Evolutionary conservation across 2,329 filamentous ascomycete genomes (phyloP), one percentile per base, ranked within the genome.

Genomic region (Elsinoe fawcettii): DNA sequence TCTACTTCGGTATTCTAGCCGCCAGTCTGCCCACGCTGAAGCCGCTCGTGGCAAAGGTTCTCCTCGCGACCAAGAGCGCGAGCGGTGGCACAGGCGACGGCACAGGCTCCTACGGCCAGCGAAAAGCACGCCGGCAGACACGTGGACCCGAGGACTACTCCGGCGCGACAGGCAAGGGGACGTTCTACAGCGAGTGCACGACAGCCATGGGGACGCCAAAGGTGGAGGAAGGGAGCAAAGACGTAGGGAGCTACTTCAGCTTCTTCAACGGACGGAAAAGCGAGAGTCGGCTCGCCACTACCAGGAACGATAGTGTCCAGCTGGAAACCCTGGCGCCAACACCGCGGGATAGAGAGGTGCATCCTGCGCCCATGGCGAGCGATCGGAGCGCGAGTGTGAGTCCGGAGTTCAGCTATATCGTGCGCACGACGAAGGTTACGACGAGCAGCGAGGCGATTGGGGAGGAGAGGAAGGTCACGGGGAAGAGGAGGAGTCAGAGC

Each of bases 1-100:
- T 77, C 23, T 71, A 71, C 46, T 63, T 75, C 5, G 74, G 73
- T 2, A 74, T 76, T 44, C 65, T 75, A 1, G 74, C 74, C 1
- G 72, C 73, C 4, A 75, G 69, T 0, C 63, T 76, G 0, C 74
- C 74, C 0, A 71, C 75, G 12, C 67, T 78, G 30, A 69, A 73
- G 11, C 74, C 74, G 2, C 63, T 71, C 11, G 69, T 73, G 63
- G 65, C 67, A 58, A 68, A 65, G 61, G 60, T 67, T 18, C 67
- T 74, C 36, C 67, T 70, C 11, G 64, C 63, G 14, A 68, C 11
- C 66, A 68, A 58, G 65, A 60, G 51, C 11, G 65, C 64, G 14
- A 67, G 9, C 66, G 69, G 58, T 65, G 57, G 47, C 25, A 58
- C 51, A 39, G 14, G 30, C 54, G 25, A 43, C 14, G 25, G 4